These are phyloP conservation scores for Musa balbisiana DNA, from an alignment of 202 grass and related monocot genomes.

Conservation along the genomic window DNA sequence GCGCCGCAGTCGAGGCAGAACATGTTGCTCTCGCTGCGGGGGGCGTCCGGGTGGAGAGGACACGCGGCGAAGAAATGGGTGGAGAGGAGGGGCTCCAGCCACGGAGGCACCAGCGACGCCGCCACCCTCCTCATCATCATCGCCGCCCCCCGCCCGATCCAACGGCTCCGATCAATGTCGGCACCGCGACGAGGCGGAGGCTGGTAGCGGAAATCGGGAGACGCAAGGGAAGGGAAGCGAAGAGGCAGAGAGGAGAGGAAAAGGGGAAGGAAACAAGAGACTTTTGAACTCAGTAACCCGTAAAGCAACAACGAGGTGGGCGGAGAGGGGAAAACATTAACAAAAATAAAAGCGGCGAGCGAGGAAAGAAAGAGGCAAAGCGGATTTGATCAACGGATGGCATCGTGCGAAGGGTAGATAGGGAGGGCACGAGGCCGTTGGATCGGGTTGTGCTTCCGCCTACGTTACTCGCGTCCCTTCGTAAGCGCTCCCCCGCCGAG, in stretches of 20 bases:
- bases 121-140: slow-evolving; percentile 24
- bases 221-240: too few relatives aligned
- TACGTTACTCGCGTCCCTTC: slow-evolving; percentile 26
- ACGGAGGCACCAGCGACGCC: slow-evolving; percentile 37
- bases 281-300: slow-evolving; percentile 21
- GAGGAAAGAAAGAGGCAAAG: not conserved
- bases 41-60: slow-evolving; percentile 40
- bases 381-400: not conserved
- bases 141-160: not conserved
- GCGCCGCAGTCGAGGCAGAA: slow-evolving; percentile 66
- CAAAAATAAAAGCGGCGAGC: not conserved
- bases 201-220: not conserved
- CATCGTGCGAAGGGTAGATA: not conserved
- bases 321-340: not conserved
- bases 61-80: slow-evolving; percentile 76
- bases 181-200: not conserved
- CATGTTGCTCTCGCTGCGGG: slow-evolving; percentile 84
- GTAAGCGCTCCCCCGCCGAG: slow-evolving; percentile 4
- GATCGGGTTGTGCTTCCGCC: not conserved
- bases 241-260: not conserved
- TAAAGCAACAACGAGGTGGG: not conserved
- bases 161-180: slow-evolving; percentile 5
- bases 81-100: slow-evolving; percentile 63
- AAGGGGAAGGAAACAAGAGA: not conserved
- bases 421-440: not conserved